These are phyloP conservation scores for Paraconiothyrium sp. DNA, from an alignment of 2,329 filamentous ascomycete genomes.

Conservation along the genomic window DNA sequence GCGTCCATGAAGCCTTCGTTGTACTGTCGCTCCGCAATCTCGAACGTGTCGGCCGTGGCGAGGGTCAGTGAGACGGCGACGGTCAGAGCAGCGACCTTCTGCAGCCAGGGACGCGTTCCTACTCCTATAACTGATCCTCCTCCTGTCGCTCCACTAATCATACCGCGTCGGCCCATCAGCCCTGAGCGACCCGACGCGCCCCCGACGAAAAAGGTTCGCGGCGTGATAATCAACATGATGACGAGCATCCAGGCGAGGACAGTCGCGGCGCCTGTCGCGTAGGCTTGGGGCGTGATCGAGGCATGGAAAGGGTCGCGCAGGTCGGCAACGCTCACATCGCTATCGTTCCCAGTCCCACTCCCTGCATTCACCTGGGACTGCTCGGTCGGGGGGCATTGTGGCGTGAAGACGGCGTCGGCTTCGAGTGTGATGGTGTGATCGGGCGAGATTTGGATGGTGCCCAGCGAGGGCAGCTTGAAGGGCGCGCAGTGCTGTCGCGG, in stretches of 20 bases:
- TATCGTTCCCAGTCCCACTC: slow-evolving; percentile 44
- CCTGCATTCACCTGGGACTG: slow-evolving; percentile 45
- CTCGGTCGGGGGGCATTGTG: slow-evolving; percentile 60
- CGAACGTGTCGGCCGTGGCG: slow-evolving; percentile 90
- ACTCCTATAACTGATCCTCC: slow-evolving; percentile 77
- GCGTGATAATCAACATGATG: slow-evolving; percentile 92
- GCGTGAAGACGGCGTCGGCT: slow-evolving; percentile 67
- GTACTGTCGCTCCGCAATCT: slow-evolving; percentile 85
- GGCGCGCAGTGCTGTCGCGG: slow-evolving; percentile 65
- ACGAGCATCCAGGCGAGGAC: slow-evolving; percentile 92
- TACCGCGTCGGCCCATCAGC: slow-evolving; percentile 80
- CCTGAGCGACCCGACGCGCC: slow-evolving; percentile 73
- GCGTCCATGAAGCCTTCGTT: slow-evolving; percentile 81
- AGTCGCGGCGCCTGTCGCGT: slow-evolving; percentile 89
- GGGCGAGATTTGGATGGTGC: slow-evolving; percentile 63
- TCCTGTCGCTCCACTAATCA: slow-evolving; percentile 78
- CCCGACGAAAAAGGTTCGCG: slow-evolving; percentile 90
- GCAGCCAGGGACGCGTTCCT: slow-evolving; percentile 91
- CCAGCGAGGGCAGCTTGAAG: slow-evolving; percentile 68
- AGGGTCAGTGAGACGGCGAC: slow-evolving; percentile 88
- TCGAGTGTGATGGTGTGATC: slow-evolving; percentile 68
- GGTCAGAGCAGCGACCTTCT: slow-evolving; percentile 72
- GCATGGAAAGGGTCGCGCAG: slow-evolving; percentile 90
- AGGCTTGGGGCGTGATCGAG: slow-evolving; percentile 90
- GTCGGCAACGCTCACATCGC: slow-evolving; percentile 65